These are phyloP conservation scores for Physcomitrium patens DNA, from an alignment of 225 moss, liverwort and hornwort species.

Conservation along the genomic window DNA sequence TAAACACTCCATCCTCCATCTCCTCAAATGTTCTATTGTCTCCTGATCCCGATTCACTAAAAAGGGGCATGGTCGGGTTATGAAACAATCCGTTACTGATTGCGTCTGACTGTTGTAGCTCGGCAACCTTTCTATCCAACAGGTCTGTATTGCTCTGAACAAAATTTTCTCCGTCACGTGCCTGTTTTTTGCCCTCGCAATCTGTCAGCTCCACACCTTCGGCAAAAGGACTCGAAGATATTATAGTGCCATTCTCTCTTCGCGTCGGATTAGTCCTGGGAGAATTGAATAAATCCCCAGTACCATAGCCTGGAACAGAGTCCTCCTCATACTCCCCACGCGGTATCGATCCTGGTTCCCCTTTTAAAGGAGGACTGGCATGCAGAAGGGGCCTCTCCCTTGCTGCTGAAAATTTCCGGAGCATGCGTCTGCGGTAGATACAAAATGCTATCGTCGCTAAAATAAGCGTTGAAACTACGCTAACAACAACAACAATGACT, in stretches of 20 bases:
- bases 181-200: background rate
- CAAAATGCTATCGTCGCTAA: conserved; percentile 29
- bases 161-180: conserved; percentile 9
- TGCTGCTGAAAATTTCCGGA: conserved; percentile 18
- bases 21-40: background rate
- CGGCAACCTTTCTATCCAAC: conserved; percentile 19
- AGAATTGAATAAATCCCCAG: conserved; percentile 14
- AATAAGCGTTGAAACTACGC: conserved; percentile 33
- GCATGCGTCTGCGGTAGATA: conserved; percentile 28
- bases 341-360: background rate
- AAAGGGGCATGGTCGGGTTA: conserved; percentile 30
- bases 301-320: conserved; percentile 16
- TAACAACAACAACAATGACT: conserved; percentile 38
- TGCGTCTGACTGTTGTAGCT: background rate
- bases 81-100: conserved; percentile 24
- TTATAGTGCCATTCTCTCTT: conserved; percentile 25
- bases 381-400: conserved; percentile 37
- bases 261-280: conserved; percentile 23
- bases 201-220: conserved; percentile 28
- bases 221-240: conserved; percentile 1
- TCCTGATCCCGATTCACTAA: conserved; percentile 4
- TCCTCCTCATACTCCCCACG: conserved; percentile 15
- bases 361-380: background rate
- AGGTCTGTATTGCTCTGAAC: background rate
- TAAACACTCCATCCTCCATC: conserved; percentile 3